These are phyloP conservation scores for Boletus patriciae DNA, from an alignment of 768 basidiomycete genomes.

Conservation along the genomic window DNA sequence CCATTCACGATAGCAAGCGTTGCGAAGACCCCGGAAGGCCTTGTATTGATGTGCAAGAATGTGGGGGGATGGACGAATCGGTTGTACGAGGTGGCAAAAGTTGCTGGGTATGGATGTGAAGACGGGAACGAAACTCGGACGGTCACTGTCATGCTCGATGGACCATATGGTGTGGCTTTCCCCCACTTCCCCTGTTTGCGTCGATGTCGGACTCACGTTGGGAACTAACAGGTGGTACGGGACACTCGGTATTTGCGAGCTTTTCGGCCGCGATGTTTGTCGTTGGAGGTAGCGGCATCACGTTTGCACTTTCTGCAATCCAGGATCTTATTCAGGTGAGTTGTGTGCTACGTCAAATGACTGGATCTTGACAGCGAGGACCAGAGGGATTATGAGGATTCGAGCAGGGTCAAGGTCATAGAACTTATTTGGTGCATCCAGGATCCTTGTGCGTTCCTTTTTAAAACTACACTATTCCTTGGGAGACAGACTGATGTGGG, in stretches of 20 bases:
- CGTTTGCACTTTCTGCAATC: slow-evolving; percentile 51
- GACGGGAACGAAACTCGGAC: slow-evolving; percentile 22
- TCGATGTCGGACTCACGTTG: background rate
- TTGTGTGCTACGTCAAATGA: background rate
- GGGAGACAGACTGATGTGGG: background rate
- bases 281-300: slow-evolving; percentile 62
- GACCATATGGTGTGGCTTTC: slow-evolving; percentile 46
- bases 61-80: slow-evolving; percentile 50
- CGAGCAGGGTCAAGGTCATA: slow-evolving; percentile 43
- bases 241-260: slow-evolving; percentile 47
- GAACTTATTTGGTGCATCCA: slow-evolving; percentile 58
- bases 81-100: slow-evolving; percentile 42
- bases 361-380: background rate
- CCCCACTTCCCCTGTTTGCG: background rate
- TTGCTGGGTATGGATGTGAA: slow-evolving; percentile 36
- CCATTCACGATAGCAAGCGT: slow-evolving; percentile 54
- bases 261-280: slow-evolving; percentile 57
- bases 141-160: slow-evolving; percentile 49
- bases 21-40: slow-evolving; percentile 41
- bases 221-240: slow-evolving; percentile 37
- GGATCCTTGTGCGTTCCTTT: slow-evolving; percentile 38
- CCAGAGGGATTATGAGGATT: slow-evolving; percentile 30
- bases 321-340: slow-evolving; percentile 51
- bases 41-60: slow-evolving; percentile 52
- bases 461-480: slow-evolving; percentile 7